A percentile compares a stretch with the other conserved stretches of the same genome.
These are phyloP conservation scores for Trichophyton verrucosum DNA, from an alignment of 2,329 filamentous ascomycete genomes.

Conservation along the genomic window DNA sequence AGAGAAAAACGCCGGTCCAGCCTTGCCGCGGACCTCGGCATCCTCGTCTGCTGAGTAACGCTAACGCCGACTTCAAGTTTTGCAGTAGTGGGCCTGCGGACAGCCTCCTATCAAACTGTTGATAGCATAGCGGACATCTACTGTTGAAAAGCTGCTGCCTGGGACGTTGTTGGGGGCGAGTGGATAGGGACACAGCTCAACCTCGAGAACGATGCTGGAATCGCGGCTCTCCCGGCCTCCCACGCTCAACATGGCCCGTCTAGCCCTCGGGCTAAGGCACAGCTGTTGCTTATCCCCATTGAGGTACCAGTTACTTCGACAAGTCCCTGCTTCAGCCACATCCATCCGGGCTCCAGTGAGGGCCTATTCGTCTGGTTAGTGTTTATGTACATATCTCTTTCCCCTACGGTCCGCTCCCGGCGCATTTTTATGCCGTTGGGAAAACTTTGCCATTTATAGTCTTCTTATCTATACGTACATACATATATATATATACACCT, in stretches of 20 bases:
- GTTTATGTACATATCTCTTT: not conserved
- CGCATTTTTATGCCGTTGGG: not conserved
- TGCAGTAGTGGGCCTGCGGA: not conserved
- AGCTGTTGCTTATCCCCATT: not conserved
- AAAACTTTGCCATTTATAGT: not conserved
- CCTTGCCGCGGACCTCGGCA: not conserved
- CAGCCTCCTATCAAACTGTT: not conserved
- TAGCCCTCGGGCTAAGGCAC: not conserved
- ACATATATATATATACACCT: constrained; percentile 1
- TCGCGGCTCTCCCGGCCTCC: not conserved
- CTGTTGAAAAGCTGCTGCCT: not conserved
- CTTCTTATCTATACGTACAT: not conserved
- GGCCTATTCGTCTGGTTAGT: constrained; percentile 8
- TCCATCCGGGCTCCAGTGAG: constrained; percentile 5
- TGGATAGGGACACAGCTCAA: not conserved
- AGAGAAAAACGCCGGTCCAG: not conserved
- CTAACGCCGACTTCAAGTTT: not conserved
- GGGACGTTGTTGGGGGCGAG: not conserved
- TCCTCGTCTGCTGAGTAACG: not conserved
- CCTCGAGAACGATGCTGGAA: not conserved
- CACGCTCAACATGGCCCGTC: not conserved
- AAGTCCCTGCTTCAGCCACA: not conserved
- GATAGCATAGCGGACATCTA: not conserved
- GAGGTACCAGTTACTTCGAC: not conserved
- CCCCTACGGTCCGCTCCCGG: not conserved